Percentiles rank a stretch among this genome's conserved stretches.
Conservation (phyloP, 257 asterid genomes). For the Fraxinus cuspidata region DNA sequence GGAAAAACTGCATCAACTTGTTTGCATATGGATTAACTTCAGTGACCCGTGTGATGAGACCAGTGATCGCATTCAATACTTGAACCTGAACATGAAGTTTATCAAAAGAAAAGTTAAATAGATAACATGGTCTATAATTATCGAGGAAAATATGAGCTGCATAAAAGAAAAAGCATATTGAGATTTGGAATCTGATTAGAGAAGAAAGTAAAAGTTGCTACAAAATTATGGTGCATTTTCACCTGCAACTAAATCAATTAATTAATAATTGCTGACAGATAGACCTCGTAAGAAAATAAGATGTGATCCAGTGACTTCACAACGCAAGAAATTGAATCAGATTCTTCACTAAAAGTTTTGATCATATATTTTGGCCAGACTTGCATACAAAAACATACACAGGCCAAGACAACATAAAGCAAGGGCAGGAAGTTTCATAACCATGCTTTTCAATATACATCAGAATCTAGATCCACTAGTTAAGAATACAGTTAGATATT, state of each 20-base stretch:
- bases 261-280: background rate
- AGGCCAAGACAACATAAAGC: background rate
- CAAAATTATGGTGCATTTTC: constrained; percentile 1
- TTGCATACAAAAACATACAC: background rate
- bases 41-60: constrained; percentile 69
- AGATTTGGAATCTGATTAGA: constrained; percentile 19
- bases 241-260: constrained; percentile 3
- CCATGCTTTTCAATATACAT: background rate
- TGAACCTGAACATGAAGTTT: constrained; percentile 71
- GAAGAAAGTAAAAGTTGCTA: constrained; percentile 13
- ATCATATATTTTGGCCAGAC: background rate
- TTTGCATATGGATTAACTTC: constrained; percentile 76
- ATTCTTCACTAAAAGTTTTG: background rate
- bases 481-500: constrained; percentile 3
- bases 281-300: background rate
- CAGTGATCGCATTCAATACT: constrained; percentile 81
- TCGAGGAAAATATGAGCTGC: constrained; percentile 1
- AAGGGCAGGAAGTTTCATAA: background rate
- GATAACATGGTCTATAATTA: constrained; percentile 1
- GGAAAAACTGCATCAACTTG: constrained; percentile 82
- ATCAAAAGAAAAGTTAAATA: constrained; percentile 18
- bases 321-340: background rate
- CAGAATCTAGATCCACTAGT: background rate
- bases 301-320: background rate
- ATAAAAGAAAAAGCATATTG: background rate